phyloP scores from a whole-genome alignment of 768 basidiomycete genomes.

The Suillus discolor region DNA sequence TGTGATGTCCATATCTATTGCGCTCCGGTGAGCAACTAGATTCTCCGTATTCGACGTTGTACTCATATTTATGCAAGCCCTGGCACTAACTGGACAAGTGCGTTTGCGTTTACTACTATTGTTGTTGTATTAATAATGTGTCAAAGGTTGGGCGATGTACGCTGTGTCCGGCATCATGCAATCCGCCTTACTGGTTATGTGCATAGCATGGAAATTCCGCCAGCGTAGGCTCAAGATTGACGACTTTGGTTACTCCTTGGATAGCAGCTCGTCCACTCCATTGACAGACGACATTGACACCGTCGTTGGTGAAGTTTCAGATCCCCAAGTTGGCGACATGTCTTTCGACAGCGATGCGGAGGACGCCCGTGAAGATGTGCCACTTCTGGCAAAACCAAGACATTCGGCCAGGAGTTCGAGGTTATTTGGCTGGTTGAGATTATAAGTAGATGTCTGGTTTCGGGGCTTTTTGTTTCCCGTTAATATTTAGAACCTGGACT shows the following conservation, averaged over 20 bases:
- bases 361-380: neutral
- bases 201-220: constrained; percentile 80
- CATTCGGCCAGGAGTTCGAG: neutral
- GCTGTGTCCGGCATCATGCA: constrained; percentile 87
- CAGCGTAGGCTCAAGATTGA: constrained; percentile 78
- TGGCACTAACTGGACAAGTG: constrained; percentile 86
- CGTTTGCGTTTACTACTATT: constrained; percentile 21
- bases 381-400: neutral
- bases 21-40: constrained; percentile 51
- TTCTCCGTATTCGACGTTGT: constrained; percentile 1
- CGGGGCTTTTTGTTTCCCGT: neutral
- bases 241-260: constrained; percentile 78
- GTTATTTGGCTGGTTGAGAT: neutral
- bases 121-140: constrained; percentile 6
- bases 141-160: constrained; percentile 78
- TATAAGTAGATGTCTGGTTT: neutral
- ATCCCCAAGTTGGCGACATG: neutral
- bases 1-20: constrained; percentile 85
- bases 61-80: constrained; percentile 44
- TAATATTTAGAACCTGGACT: neutral
- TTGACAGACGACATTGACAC: constrained; percentile 2
- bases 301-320: neutral
- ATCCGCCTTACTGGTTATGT: constrained; percentile 79
- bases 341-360: neutral
- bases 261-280: neutral